Evolutionary conservation across 2,329 filamentous ascomycete genomes (phyloP).

Genomic region (Ascochyta lentis): DNA sequence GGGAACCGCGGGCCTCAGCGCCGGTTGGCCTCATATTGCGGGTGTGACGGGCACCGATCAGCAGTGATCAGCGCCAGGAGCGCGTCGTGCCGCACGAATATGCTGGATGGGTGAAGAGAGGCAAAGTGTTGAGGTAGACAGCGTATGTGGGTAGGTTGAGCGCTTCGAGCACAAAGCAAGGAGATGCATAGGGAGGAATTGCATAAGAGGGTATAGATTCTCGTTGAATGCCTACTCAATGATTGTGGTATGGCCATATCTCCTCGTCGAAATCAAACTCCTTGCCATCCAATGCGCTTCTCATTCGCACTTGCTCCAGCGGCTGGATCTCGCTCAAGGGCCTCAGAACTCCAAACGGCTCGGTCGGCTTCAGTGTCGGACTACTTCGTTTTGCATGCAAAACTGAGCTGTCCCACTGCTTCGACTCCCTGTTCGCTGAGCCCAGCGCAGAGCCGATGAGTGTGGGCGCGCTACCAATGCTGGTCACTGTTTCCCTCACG

Average conservation of each 20-base stretch:
- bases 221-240: background rate
- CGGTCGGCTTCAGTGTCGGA: conserved; percentile 21
- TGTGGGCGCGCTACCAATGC: conserved; percentile 44
- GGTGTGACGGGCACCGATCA: background rate
- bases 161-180: background rate
- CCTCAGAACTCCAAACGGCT: conserved; percentile 20
- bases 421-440: conserved; percentile 18
- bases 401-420: conserved; percentile 7
- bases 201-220: too few relatives aligned
- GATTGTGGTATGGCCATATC: conserved; percentile 7
- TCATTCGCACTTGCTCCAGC: conserved; percentile 32
- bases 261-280: conserved; percentile 9
- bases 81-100: background rate
- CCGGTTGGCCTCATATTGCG: background rate
- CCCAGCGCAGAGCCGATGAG: conserved; percentile 23
- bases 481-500: conserved; percentile 41
- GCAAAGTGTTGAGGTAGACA: too few relatives aligned
- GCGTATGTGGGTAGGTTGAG: too few relatives aligned
- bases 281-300: conserved; percentile 18
- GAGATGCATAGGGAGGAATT: too few relatives aligned
- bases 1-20: conserved; percentile 3
- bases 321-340: conserved; percentile 30
- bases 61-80: background rate
- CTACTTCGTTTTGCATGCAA: conserved; percentile 17
- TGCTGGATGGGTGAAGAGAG: too few relatives aligned